Base-by-base conservation (phyloP, 306 rosid species). In the Trifolium dubium region DNA sequence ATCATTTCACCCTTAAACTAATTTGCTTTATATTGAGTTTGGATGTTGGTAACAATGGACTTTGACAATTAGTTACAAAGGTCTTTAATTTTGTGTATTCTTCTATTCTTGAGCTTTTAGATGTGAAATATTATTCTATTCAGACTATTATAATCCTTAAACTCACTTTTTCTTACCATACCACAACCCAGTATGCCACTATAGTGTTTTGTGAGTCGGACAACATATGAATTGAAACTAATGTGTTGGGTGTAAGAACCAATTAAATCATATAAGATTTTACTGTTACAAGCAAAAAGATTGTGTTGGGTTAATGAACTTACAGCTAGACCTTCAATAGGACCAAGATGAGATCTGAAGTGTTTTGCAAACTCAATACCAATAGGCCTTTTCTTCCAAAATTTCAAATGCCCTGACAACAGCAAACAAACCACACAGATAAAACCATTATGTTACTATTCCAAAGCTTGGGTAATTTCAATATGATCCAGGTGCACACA, bases 281-380 rank as follows among this genome's bases (percentile, higher is more conserved):
- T 41, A 68, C 39, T 30, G 6, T 40, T 10, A 55, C 46, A 51
- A 30, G 39, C 28, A 62, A 43, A 78, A 47, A 78, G 69, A 60
- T 62, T 35, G 44, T 18, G 55, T 23, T 35, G 71, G 49, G 76
- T 71, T 23, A 66, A 81, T 53, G 17, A 71, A 89, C 98, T 87
- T 85, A 94, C 97, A 35, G 97, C 88, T 82, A 94, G 74, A 69
- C 92, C 98, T 83, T 91, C 98, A 77, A 94, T 94, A 66, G 98
- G 96, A 84, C 96, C 98, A 43, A 94, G 92, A 77, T 94, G 98
- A 67, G 99, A 92, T 77, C 95, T 87, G 77, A 92, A 94, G 82
- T 94, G 99, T 77, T 94, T 94, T 31, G 99, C 99, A 77, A 94
- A 94, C 86, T 94, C 99, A 23, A 94, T 88, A 64, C 95, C 97